Conservation (phyloP, 2,329 filamentous ascomycete species). For the Xylariomycetidae sp. region DNA sequence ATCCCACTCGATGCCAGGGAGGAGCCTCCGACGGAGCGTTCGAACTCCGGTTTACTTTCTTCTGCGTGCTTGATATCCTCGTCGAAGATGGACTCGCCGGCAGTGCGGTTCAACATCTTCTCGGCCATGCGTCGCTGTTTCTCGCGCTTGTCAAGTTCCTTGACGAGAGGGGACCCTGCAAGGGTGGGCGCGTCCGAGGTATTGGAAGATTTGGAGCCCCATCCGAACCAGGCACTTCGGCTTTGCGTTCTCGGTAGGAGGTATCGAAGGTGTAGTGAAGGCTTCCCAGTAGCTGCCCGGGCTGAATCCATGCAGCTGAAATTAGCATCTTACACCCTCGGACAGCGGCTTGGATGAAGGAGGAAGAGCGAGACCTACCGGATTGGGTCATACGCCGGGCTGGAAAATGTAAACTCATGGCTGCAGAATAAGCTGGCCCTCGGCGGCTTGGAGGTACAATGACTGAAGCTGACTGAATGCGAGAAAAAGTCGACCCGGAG, state of each 20-base stretch:
- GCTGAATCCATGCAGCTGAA: conserved; percentile 7
- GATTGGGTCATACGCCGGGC: conserved; percentile 55
- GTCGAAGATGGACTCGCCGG: conserved; percentile 59
- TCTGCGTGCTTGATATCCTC: conserved; percentile 42
- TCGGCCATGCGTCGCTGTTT: conserved; percentile 39
- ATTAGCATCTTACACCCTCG: background rate
- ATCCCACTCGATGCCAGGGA: too few species aligned
- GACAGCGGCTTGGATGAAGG: background rate
- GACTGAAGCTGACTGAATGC: too few species aligned
- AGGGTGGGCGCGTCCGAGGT: conserved; percentile 16
- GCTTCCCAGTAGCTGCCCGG: conserved; percentile 15
- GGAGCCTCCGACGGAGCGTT: too few species aligned
- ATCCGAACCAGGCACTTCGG: conserved; percentile 38
- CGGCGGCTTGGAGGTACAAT: conserved; percentile 4
- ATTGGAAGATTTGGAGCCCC: conserved; percentile 25
- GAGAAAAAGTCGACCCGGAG: too few species aligned
- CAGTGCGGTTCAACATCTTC: conserved; percentile 38
- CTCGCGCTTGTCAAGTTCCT: conserved; percentile 29
- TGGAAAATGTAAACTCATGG: conserved; percentile 64
- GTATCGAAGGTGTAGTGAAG: conserved; percentile 18
- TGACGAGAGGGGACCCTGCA: conserved; percentile 12
- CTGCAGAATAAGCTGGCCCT: conserved; percentile 18
- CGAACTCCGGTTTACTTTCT: conserved; percentile 9
- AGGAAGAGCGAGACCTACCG: conserved; percentile 41
- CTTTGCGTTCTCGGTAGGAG: conserved; percentile 28